Conservation (phyloP, 306 rosid genomes). For the Calophaca sinica region DNA sequence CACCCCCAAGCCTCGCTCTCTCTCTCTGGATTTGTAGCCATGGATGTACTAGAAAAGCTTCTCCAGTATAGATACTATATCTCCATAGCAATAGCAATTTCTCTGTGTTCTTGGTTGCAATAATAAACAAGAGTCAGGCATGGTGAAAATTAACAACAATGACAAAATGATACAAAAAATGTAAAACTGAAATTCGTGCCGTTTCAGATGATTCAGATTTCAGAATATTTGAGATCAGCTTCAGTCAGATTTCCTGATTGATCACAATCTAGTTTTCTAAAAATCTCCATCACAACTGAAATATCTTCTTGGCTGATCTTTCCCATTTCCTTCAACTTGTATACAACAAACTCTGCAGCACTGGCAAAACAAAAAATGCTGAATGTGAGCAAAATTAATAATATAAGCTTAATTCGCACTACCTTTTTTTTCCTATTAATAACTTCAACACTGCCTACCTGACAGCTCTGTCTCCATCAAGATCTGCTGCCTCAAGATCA, state of each 20-base stretch:
- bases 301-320: conserved; percentile 73
- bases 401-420: too few relatives aligned
- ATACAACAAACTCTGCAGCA: conserved; percentile 72
- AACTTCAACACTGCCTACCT: conserved; percentile 45
- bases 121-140: conserved; percentile 9
- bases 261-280: conserved; percentile 69
- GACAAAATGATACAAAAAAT: background rate
- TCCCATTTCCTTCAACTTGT: conserved; percentile 91
- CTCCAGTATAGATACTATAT: conserved; percentile 67
- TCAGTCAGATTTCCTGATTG: conserved; percentile 76
- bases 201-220: conserved; percentile 36
- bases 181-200: background rate
- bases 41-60: conserved; percentile 64
- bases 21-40: background rate
- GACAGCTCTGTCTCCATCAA: conserved; percentile 76
- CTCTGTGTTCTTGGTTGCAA: conserved; percentile 58
- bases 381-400: background rate
- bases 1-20: too few relatives aligned
- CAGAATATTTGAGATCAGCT: conserved; percentile 57
- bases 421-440: too few relatives aligned
- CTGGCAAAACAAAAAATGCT: conserved; percentile 43
- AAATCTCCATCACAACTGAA: conserved; percentile 62
- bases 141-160: background rate
- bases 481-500: conserved; percentile 89
- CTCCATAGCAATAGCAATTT: conserved; percentile 56